These are phyloP conservation scores for Lactifluus volemus DNA, from an alignment of 768 basidiomycete species.

Conservation along the genomic window DNA sequence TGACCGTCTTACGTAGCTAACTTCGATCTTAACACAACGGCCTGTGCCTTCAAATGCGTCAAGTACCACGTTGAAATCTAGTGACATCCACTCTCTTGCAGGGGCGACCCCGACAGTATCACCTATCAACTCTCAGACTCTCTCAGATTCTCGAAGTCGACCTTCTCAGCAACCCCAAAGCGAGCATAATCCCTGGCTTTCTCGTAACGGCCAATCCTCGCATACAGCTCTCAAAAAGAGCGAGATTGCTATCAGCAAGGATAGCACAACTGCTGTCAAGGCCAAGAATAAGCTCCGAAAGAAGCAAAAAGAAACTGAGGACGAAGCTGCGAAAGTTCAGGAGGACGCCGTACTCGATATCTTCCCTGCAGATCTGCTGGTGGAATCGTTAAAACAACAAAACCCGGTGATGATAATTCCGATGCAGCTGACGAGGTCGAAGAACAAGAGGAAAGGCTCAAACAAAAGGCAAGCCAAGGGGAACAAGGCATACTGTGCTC, in stretches of 20 bases:
- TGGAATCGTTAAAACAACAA: constrained; percentile 19
- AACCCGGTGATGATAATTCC: constrained; percentile 30
- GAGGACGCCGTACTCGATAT: constrained; percentile 83
- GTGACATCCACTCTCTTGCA: constrained; percentile 36
- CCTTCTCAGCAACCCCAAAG: constrained; percentile 11
- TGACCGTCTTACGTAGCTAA: constrained; percentile 5
- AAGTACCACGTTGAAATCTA: constrained; percentile 59
- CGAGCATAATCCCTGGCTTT: constrained; percentile 77
- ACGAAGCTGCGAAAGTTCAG: constrained; percentile 46
- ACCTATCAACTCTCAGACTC: constrained; percentile 14
- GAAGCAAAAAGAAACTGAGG: constrained; percentile 43
- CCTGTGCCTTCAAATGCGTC: constrained; percentile 44
- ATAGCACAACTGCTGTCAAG: constrained; percentile 50
- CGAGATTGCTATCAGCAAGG: constrained; percentile 60
- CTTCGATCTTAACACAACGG: constrained; percentile 7
- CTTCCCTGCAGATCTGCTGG: constrained; percentile 44
- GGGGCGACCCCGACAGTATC: constrained; percentile 19
- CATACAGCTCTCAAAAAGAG: constrained; percentile 58
- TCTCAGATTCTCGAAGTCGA: constrained; percentile 20
- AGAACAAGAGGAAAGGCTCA: constrained; percentile 50
- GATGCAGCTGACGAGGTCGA: constrained; percentile 62
- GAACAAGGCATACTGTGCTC: constrained; percentile 50
- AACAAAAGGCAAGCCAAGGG: constrained; percentile 31
- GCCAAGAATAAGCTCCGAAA: constrained; percentile 73
- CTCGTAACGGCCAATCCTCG: constrained; percentile 23